phyloP scores from a whole-genome alignment of 306 rosid genomes.

The Sicyos baderoa region DNA sequence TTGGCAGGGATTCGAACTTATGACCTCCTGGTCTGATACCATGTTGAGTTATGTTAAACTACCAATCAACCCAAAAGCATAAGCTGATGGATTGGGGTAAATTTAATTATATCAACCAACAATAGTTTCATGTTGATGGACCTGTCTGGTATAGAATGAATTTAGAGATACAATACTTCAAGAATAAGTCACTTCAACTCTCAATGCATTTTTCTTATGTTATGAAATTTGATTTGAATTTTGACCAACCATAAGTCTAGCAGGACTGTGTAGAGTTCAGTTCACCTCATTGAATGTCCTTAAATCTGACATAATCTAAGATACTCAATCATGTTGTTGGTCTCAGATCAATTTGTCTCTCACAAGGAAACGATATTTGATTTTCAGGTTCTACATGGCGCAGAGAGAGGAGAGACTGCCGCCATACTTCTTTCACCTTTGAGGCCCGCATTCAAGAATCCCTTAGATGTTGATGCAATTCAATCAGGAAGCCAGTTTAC shows the following conservation, averaged over 20 bases:
- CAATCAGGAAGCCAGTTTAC: conserved; percentile 89
- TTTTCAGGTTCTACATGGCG: conserved; percentile 78
- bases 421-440: conserved; percentile 87
- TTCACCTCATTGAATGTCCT: neutral
- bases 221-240: neutral
- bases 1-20: too few relatives aligned
- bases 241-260: neutral
- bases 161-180: neutral
- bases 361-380: conserved; percentile 16
- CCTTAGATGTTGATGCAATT: conserved; percentile 36
- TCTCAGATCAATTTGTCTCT: neutral
- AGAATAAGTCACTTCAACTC: neutral
- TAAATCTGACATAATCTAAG: neutral
- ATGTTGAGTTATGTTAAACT: too few relatives aligned
- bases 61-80: too few relatives aligned
- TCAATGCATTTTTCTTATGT: neutral
- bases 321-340: neutral
- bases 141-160: neutral
- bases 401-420: conserved; percentile 81
- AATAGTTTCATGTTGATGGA: conserved; percentile 16
- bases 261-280: neutral
- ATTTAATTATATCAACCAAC: too few relatives aligned
- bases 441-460: conserved; percentile 56
- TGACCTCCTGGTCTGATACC: too few relatives aligned
- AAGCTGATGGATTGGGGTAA: too few relatives aligned